Base-by-base conservation (phyloP, 371 early-diverging fungal genomes). In the Circinella minor region DNA sequence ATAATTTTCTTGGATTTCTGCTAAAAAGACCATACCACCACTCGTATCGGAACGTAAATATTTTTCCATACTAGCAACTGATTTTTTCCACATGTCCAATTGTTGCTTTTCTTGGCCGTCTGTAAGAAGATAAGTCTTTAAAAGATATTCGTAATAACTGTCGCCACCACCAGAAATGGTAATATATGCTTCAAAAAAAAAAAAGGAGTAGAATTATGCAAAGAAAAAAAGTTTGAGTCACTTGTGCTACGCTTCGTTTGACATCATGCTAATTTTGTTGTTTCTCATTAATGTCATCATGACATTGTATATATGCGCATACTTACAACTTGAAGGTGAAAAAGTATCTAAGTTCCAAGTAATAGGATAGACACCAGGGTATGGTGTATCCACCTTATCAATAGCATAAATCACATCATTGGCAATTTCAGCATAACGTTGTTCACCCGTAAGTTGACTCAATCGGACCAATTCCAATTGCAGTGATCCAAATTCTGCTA, bases 401-500 rank as follows among this genome's bases (percentile, higher is more conserved):
- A 94, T 71, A 27, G 78, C 77, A 47, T 85, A 73, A 67, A 90
- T 85, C 5, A 93, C 89, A 14, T 82, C 74, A 73, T 94, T 90
- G 10, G 88, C 93, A 4, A 81, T 74, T 57, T 80, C 71, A 63
- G 87, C 88, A 77, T 94, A 96, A 61, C 75, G 80, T 8, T 80
- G 71, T 67, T 94, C 80, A 3, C 89, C 89, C 4, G 94, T 95
- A n/a, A 96, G 63, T 65, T 94, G 87, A 27, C 88, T 86, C 36
- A 99, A 78, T 36, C 90, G 86, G 54, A 93, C 94, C 74, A 95
- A 90, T 75, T 99, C 99, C 18, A 99, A 74, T 68, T 96, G 88
- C 49, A 98, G 71, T 0, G 96, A 93, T 8, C 96, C 93, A 37
- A 92, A 95, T 73, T 96, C 97, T 4, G 98, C 96, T 15, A 96